Percentiles rank a stretch among this genome's conserved stretches.
Conservation (phyloP, 441 rosid genomes). For the Croton setiger region DNA sequence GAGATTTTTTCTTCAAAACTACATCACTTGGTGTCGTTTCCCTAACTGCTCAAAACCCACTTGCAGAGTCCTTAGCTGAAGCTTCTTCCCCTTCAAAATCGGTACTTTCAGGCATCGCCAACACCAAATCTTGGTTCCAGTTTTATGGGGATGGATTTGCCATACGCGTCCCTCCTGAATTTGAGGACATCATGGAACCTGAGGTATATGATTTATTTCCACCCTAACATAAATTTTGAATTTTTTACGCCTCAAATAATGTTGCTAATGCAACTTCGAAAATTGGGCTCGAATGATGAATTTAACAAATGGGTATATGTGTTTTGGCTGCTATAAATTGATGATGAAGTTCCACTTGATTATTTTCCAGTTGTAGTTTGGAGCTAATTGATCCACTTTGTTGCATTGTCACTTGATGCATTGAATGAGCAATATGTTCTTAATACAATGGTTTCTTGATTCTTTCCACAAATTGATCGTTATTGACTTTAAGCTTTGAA, state of each 20-base stretch:
- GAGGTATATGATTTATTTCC: slow-evolving; percentile 45
- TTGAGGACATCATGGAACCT: slow-evolving; percentile 79
- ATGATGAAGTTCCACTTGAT: neutral
- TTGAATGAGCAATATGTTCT: neutral
- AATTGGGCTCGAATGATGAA: neutral
- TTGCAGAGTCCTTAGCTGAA: slow-evolving; percentile 50
- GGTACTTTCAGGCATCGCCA: slow-evolving; percentile 52
- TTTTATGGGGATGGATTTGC: slow-evolving; percentile 82
- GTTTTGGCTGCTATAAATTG: neutral
- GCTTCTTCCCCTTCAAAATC: slow-evolving; percentile 42
- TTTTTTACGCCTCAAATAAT: neutral
- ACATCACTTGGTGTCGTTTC: slow-evolving; percentile 41
- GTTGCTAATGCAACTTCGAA: neutral
- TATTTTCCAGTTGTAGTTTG: neutral
- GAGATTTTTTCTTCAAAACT: slow-evolving; percentile 50
- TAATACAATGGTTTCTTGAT: neutral
- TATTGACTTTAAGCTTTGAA: neutral
- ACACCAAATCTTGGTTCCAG: slow-evolving; percentile 84
- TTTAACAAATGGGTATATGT: neutral
- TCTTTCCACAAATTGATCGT: neutral
- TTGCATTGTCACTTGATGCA: neutral
- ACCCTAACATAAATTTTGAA: neutral
- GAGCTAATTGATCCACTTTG: neutral
- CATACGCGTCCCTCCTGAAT: slow-evolving; percentile 83
- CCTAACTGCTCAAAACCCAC: slow-evolving; percentile 38